phyloP scores from a whole-genome alignment of 805 yeast species.

The Naumovozyma castellii region DNA sequence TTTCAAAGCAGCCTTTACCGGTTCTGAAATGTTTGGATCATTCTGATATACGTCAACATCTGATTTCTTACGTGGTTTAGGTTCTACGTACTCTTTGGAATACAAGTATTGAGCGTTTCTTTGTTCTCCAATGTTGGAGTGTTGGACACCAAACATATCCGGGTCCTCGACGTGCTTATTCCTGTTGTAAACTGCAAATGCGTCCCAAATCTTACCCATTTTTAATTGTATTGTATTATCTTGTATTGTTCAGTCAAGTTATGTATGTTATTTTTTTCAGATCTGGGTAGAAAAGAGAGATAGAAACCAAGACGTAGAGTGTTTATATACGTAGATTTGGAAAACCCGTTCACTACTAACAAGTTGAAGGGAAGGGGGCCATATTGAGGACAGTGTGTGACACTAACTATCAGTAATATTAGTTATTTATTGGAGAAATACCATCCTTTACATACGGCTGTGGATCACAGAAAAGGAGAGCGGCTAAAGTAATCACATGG shows the following conservation, averaged over 20 bases:
- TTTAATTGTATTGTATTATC: neutral
- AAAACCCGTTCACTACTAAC: too few species aligned
- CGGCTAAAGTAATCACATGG: too few species aligned
- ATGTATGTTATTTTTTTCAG: too few species aligned
- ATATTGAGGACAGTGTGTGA: too few species aligned
- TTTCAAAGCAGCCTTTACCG: constrained; percentile 1
- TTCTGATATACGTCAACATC: constrained; percentile 5
- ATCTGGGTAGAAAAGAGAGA: too few species aligned
- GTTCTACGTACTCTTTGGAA: constrained; percentile 15
- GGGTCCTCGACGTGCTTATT: constrained; percentile 23
- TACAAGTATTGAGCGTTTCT: constrained; percentile 14
- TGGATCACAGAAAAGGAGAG: too few species aligned
- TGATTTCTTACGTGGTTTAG: constrained; percentile 3
- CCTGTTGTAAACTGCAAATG: constrained; percentile 28
- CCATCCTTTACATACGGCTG: too few species aligned
- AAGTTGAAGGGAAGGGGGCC: too few species aligned
- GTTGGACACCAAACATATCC: constrained; percentile 12
- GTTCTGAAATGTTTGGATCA: neutral
- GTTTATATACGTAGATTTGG: too few species aligned
- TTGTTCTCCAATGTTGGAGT: constrained; percentile 14
- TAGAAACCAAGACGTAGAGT: too few species aligned
- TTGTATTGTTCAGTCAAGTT: neutral
- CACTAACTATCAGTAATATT: too few species aligned
- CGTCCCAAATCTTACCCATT: constrained; percentile 16
- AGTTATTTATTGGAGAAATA: too few species aligned